Evolutionary conservation across 1,139 yeast species (phyloP), one percentile per base, ranked within the genome.

Genomic region (Blastobotrys buckinghamii): DNA sequence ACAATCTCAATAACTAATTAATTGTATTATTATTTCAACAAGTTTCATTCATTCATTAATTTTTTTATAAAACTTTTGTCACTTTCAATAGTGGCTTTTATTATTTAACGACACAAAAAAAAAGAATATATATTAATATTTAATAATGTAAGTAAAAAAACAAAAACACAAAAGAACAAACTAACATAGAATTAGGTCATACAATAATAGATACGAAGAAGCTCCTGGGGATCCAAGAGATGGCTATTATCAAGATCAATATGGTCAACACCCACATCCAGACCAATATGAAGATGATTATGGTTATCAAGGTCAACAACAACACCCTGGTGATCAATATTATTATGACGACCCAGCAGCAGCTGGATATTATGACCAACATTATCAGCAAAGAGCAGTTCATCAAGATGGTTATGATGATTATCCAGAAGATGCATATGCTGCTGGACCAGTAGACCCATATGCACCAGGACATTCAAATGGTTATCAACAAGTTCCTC

Each of bases 391-490:
- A 17, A 5, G 38, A 10, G 22, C 38, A 5, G 17, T 67, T 62
- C 33, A 53, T 60, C 46, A 24, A 32, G 35, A 7, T 16, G 58
- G 51, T 44, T 56, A 60, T 47, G 68, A 63, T 35, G 66, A 64
- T 46, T 66, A 66, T 56, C 62, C 68, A 16, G 67, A 62, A 26
- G 68, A 63, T 38, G 66, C 65, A 12, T 66, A 64, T 51, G 59
- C 63, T 38, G 59, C 60, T 3, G 63, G 61, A 34, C 63, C 65
- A 17, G 68, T 59, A 30, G 68, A 65, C 53, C 63, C 65, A 26
- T 65, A 65, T 48, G 66, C 66, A 16, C 48, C 60, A 34, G 47
- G 61, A 16, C 44, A 50, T 38, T 43, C 50, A 35, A 51, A 50
- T 42, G 60, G 61, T 30, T 58, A 55, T 50, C 62, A 56, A 44